Base-by-base conservation (phyloP, 2,329 filamentous ascomycete species). In the Onygena corvina region DNA sequence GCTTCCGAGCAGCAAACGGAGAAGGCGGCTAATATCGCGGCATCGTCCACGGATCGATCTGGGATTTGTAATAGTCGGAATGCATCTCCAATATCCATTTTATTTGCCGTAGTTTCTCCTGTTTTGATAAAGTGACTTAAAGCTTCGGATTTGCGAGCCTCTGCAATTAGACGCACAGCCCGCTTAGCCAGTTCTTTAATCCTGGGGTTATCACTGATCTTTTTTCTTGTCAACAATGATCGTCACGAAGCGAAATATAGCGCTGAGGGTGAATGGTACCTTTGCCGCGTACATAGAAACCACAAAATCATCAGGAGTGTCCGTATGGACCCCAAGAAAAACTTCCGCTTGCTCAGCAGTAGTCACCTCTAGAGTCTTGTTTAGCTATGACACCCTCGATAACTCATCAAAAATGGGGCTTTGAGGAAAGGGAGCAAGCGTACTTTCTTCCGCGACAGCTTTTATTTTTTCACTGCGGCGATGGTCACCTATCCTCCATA, bases 261-360 rank as follows among this genome's bases (percentile, higher is more conserved):
- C 5, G 18, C 11, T 27, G 8, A 45, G 25, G 14, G 21, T 46
- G 34, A 42, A 30, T 48, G 64, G 52, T 64, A 79, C 74, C 66
- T 80, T 80, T 31, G 76, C 62, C 25, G 72, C 69, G 55, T 70
- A 79, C 65, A 79, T 71, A 2, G 78, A 71, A 45, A 73, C 64
- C 31, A 83, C 68, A 53, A 76, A 76, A 44, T 80, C 76, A 57
- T 82, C 79, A 1, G 70, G 57, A 7, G 70, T 74, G 8, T 64
- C 63, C 23, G 64, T 61, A 47, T 70, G 66, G 8, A 77, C 73
- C 5, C 73, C 76, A 9, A 85, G 68, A 66, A 76, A 84, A 9
- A 74, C 66, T 27, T 83, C 68, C 1, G 82, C 82, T 59, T 84
- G 77, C 40, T 79, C 73, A 49, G 77, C 75, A n/a, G 74, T 79